Conservation (phyloP, 2,329 filamentous ascomycete genomes). For the Diaporthe aspalathi region DNA sequence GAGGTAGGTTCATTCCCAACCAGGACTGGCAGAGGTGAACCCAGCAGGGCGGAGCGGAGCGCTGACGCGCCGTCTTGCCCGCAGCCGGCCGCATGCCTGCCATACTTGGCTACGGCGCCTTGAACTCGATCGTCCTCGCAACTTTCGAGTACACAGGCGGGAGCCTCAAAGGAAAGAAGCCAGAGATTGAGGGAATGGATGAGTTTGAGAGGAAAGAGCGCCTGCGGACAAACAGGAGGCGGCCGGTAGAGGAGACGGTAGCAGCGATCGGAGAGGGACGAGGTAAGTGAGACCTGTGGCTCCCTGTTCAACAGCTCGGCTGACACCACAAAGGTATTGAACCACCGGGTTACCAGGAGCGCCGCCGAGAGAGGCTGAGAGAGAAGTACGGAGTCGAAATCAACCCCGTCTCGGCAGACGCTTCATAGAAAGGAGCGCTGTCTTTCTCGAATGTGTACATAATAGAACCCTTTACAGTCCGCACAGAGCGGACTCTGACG, state of each 20-base stretch:
- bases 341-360: conserved; percentile 84
- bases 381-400: conserved; percentile 91
- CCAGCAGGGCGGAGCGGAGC: too few relatives aligned
- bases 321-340: conserved; percentile 73
- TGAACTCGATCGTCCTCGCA: conserved; percentile 68
- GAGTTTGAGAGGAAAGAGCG: conserved; percentile 83
- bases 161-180: conserved; percentile 63
- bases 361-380: conserved; percentile 83
- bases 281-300: conserved; percentile 64
- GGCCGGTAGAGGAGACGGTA: conserved; percentile 82
- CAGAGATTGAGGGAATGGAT: conserved; percentile 73
- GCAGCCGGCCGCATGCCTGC: conserved; percentile 75
- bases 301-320: conserved; percentile 12
- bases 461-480: conserved; percentile 29
- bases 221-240: conserved; percentile 77
- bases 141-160: conserved; percentile 77
- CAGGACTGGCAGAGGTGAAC: conserved; percentile 43
- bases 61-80: conserved; percentile 35
- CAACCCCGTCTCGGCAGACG: conserved; percentile 69
- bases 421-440: conserved; percentile 41
- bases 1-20: conserved; percentile 64
- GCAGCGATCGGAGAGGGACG: conserved; percentile 86
- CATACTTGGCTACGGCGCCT: conserved; percentile 73
- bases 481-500: not conserved
- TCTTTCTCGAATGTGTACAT: conserved; percentile 39